Base-by-base conservation (phyloP, 2,329 filamentous ascomycete species). In the Piedraia hortae region DNA sequence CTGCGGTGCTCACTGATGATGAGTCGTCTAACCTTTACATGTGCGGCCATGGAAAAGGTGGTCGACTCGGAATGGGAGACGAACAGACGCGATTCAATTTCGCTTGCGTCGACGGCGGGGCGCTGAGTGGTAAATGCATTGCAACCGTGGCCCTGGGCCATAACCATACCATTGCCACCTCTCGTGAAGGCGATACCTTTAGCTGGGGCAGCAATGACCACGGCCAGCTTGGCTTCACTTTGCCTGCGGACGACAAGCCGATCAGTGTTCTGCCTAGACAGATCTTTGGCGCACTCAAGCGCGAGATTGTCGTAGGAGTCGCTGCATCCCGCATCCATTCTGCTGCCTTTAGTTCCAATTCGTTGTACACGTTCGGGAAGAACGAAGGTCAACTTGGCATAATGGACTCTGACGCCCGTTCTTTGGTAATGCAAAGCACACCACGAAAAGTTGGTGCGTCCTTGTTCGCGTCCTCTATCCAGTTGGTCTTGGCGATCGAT, bases 381-480 rank as follows among this genome's bases (percentile, higher is more conserved):
- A 97, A 93, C 35, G 66, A 78, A 34, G 85, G 85, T 2, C 85
- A 97, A 42, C 59, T 97, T 20, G 85, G 78, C 4, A 57, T 97
- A 23, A 78, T 91, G 49, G 85, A 91, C 42, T 82, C 85, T 1
- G 82, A 93, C 45, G 88, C 85, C 12, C 65, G 80, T 20, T 91
- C 78, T 1, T 57, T 93, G 4, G 74, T 85, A 33, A 51, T 70
- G n/a, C 85, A 93, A 38, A 49, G 59, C 10, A 65, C 62, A 1
- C 85, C 85, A 12, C 63, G 85, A 20, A 82, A 72, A 38, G 80
- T 97, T 19, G 80, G 77, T 0, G 75, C 77, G 0, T 85, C 78
- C 1, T 54, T 89, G 1, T 73, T 85, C 37, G 60, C 55, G 24
- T 62, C 64, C 3, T 39, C 56, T 0, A 90, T 97, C 23, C 51